Conservation (phyloP, 2,329 filamentous ascomycete genomes). For the Aspergillus eucalypticola region DNA sequence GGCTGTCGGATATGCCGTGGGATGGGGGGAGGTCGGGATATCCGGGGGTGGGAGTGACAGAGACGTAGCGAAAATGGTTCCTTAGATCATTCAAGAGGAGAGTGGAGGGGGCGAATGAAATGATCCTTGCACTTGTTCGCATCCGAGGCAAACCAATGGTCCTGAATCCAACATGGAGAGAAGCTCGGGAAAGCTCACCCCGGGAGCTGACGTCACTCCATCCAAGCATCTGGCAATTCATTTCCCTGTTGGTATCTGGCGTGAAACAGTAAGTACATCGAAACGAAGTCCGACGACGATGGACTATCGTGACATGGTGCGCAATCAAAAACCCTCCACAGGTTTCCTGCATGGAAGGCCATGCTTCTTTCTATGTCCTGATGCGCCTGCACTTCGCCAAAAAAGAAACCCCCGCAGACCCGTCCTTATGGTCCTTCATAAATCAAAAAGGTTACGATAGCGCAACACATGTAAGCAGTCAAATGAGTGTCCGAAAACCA, state of each 20-base stretch:
- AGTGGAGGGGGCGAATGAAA: background rate
- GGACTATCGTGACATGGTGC: background rate
- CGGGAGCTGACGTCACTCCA: background rate
- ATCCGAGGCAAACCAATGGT: too few species aligned
- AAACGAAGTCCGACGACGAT: background rate
- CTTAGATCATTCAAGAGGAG: background rate
- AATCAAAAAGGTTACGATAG: background rate
- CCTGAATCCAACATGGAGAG: background rate
- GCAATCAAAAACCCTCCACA: background rate
- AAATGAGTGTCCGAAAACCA: background rate
- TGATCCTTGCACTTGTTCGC: too few species aligned
- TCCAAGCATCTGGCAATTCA: background rate
- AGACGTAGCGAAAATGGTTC: background rate
- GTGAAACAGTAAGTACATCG: too few species aligned
- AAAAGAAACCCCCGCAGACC: background rate
- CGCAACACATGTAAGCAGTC: background rate
- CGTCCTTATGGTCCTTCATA: background rate
- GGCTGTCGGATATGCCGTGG: conserved; percentile 12
- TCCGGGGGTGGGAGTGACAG: conserved; percentile 3
- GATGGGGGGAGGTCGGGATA: conserved; percentile 2
- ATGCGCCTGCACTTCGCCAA: background rate
- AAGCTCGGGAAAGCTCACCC: background rate
- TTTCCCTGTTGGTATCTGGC: background rate
- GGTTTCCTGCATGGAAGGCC: background rate
- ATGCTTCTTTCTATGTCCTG: too few species aligned